Base-by-base conservation (phyloP, 2,329 filamentous ascomycete species). In the Drechslera avenae region DNA sequence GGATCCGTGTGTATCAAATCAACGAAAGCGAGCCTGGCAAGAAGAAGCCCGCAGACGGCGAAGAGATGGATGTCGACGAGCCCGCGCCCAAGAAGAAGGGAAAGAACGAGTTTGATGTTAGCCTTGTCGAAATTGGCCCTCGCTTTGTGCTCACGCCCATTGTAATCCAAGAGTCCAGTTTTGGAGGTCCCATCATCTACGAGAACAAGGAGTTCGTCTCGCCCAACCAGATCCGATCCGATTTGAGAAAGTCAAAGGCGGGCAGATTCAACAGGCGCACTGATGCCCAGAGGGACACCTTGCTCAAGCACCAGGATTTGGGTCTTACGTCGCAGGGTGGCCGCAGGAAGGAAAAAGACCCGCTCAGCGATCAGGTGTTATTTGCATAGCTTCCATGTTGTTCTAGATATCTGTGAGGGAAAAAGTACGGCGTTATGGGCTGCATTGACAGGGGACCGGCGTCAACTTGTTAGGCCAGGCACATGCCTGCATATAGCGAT, bases 171-270 rank as follows among this genome's bases (percentile, higher is more conserved):
- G 94, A 99, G 73, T 91, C 91, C 35, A 92, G 89, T 54, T 97
- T 99, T 64, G 93, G 93, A 46, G 94, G 94, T 0, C 93, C 94
- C 3, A 91, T 97, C 59, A 95, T 99, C 69, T 99, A 96, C 77
- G 91, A 97, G 80, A 97, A 97, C 79, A 94, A 91, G 81, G 88
- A 96, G 73, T 99, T 96, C 67, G 90, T 99, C 46, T 94, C 89
- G 62, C 94, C 94, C 8, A 99, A 99, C 83, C 90, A 97, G 76
- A 85, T 97, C 58, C 83, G 94, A 60, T 81, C 90, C 33, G 94
- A 97, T 58, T 75, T 96, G 62, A 82, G 90, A 63, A 80, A 85
- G 75, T 80, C 83, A 62, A 91, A 90, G 79, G 90, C 92, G 0
- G 83, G 85, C 40, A 85, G 85, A 62, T 93, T 95, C 77, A 89